Conservation (phyloP, 495 filamentous ascomycete species). For the Hypoxylon lenormandii region DNA sequence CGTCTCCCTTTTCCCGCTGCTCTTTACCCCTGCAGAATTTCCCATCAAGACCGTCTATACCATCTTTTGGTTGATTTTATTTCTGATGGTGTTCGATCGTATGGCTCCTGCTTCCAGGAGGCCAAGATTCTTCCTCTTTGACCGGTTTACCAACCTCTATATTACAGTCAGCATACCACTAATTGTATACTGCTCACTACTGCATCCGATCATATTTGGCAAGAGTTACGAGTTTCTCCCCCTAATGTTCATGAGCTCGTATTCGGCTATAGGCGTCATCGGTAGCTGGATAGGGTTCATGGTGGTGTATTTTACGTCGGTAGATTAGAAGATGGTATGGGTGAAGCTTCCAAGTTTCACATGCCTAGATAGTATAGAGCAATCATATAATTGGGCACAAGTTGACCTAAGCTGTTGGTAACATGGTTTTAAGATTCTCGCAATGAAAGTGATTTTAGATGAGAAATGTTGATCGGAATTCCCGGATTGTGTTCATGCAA, state of each 20-base stretch:
- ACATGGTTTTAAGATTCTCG: slow-evolving; percentile 1
- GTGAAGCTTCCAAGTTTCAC: slow-evolving; percentile 2
- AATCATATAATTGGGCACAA: slow-evolving; percentile 25
- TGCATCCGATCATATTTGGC: slow-evolving; percentile 86
- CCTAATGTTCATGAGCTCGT: slow-evolving; percentile 96
- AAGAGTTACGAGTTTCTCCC: slow-evolving; percentile 88
- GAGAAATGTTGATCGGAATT: slow-evolving; percentile 25
- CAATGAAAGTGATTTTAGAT: slow-evolving; percentile 19
- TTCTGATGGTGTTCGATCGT: slow-evolving; percentile 85
- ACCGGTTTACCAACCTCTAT: slow-evolving; percentile 89
- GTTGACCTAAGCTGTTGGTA: slow-evolving; percentile 18
- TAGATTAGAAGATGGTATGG: slow-evolving; percentile 47
- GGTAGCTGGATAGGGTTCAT: slow-evolving; percentile 96
- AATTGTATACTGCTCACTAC: slow-evolving; percentile 85
- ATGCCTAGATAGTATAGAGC: slow-evolving; percentile 12
- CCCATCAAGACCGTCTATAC: slow-evolving; percentile 94
- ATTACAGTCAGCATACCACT: slow-evolving; percentile 87
- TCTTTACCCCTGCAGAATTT: slow-evolving; percentile 92
- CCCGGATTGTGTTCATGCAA: slow-evolving; percentile 39
- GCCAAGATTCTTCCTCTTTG: slow-evolving; percentile 83
- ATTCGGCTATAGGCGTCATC: slow-evolving; percentile 92
- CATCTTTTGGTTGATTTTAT: slow-evolving; percentile 87
- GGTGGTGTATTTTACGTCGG: slow-evolving; percentile 86
- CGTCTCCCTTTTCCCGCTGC: slow-evolving; percentile 91
- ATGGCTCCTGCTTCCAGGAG: slow-evolving; percentile 82